phyloP scores from a whole-genome alignment of 352 stramenopile genomes.

The Peronospora destructor region DNA sequence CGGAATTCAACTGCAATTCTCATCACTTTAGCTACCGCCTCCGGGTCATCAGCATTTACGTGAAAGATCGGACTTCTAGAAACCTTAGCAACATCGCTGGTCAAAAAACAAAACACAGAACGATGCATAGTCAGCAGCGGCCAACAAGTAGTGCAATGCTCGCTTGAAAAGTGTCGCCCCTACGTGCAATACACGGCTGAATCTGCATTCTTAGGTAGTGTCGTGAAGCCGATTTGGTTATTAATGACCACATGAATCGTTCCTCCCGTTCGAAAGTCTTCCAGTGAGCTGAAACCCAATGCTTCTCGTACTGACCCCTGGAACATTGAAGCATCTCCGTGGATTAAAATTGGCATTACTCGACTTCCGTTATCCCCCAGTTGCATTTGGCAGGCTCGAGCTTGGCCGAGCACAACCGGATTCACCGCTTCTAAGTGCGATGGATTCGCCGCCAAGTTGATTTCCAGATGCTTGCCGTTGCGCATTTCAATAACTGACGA shows the following conservation, averaged over 20 bases:
- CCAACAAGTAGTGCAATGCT: not conserved
- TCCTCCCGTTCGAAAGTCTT: slow-evolving; percentile 94
- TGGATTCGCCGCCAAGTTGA: slow-evolving; percentile 94
- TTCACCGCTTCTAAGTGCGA: slow-evolving; percentile 99
- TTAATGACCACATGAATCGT: slow-evolving; percentile 99
- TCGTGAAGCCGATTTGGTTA: slow-evolving; percentile 99
- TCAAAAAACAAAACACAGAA: slow-evolving; percentile 2
- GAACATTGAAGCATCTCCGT: slow-evolving; percentile 94
- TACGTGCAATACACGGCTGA: slow-evolving; percentile 95
- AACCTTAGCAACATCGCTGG: slow-evolving; percentile 94
- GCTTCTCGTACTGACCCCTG: slow-evolving; percentile 79
- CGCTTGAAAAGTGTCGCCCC: not conserved
- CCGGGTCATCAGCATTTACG: slow-evolving; percentile 96
- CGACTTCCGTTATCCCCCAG: slow-evolving; percentile 76
- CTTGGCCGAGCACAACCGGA: slow-evolving; percentile 94
- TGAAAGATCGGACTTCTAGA: slow-evolving; percentile 92
- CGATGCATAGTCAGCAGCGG: slow-evolving; percentile 7
- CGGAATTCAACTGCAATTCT: slow-evolving; percentile 88
- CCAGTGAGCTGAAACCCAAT: slow-evolving; percentile 82
- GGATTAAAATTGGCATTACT: slow-evolving; percentile 95
- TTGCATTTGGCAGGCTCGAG: slow-evolving; percentile 89
- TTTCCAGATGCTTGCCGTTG: slow-evolving; percentile 56
- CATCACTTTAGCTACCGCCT: slow-evolving; percentile 89
- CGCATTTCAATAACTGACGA: slow-evolving; percentile 64
- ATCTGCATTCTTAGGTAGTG: slow-evolving; percentile 93